Evolutionary conservation across 331 rosid species (phyloP), one percentile per base, ranked within the genome.

Genomic region (Acacia concinna): DNA sequence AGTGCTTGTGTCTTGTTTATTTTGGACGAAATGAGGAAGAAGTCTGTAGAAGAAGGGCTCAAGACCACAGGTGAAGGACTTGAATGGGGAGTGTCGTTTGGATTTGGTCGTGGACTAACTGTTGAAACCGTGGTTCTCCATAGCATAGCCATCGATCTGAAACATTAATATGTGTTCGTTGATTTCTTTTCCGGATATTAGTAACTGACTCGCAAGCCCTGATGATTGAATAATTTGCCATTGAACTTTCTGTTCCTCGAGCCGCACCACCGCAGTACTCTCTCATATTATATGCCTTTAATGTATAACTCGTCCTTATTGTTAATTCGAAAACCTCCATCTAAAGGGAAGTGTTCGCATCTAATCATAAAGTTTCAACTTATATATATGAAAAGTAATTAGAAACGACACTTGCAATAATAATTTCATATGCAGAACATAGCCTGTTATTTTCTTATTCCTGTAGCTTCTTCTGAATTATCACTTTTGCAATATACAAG

Each of bases 1-100:
- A 87, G 91, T 46, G 94, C 94, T 0, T 87, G 89, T 28, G 94
- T 88, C 14, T 12, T 88, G 71, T 88, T 90, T 65, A 84, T 90
- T 32, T 46, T 84, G 79, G 89, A 90, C 25, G 90, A 88, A 75
- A 88, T 90, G 80, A 87, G 90, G 49, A 86, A 37, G 78, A 84
- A 78, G 65, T 88, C 90, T 0, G 44, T 4, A 0, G 81, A 81
- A 35, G 74, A 90, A 21, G 90, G 91, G 41, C 81, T 80, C 2
- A 82, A 52, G 70, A 88, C 91, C 35, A 68, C 54, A 0, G 73
- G 73, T 14, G 73, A 68, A 40, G 73, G 73, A 0, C 73, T 68
- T 40, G 52, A 68, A 4, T 68, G 73, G 73, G 73, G 73, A 1
- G 73, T 68, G 1, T 17, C 40, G 11, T 38, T 68, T 40, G 73